Percentiles rank a stretch among this genome's conserved stretches.
Conservation (phyloP, 192 early-diverging fungal species). For the Gamsiella multidivaricata region DNA sequence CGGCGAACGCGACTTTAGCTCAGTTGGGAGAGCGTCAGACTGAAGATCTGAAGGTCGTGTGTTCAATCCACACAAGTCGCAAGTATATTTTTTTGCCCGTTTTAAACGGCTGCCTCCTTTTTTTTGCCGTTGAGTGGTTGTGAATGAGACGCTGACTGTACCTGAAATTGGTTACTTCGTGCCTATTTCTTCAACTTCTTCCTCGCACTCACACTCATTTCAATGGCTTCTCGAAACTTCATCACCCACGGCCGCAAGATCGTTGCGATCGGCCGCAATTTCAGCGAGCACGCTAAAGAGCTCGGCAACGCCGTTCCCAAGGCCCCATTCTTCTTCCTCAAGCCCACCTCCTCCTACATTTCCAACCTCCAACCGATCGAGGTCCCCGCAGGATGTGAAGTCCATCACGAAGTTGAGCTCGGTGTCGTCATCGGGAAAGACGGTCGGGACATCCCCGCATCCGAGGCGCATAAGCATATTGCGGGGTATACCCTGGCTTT, state of each 20-base stretch:
- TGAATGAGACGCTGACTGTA: too few relatives aligned
- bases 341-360: conserved; percentile 88
- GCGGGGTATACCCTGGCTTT: conserved; percentile 87
- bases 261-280: conserved; percentile 94
- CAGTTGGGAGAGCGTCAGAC: conserved; percentile 67
- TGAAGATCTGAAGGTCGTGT: conserved; percentile 68
- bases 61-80: conserved; percentile 61
- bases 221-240: conserved; percentile 63
- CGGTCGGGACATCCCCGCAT: conserved; percentile 76
- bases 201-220: background rate
- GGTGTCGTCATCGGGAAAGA: conserved; percentile 89
- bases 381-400: conserved; percentile 78
- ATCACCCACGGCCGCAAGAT: conserved; percentile 82
- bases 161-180: too few relatives aligned
- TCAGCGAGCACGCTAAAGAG: conserved; percentile 93
- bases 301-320: conserved; percentile 92
- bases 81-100: too few relatives aligned
- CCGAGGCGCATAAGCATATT: conserved; percentile 72
- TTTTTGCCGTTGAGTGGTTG: too few relatives aligned
- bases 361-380: conserved; percentile 76
- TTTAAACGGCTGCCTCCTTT: too few relatives aligned
- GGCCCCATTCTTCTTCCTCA: conserved; percentile 92
- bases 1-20: conserved; percentile 61
- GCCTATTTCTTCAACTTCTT: background rate
- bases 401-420: conserved; percentile 96